phyloP scores from a whole-genome alignment of 1,284 basidiomycete genomes.

The Cryptococcus depauperatus region DNA sequence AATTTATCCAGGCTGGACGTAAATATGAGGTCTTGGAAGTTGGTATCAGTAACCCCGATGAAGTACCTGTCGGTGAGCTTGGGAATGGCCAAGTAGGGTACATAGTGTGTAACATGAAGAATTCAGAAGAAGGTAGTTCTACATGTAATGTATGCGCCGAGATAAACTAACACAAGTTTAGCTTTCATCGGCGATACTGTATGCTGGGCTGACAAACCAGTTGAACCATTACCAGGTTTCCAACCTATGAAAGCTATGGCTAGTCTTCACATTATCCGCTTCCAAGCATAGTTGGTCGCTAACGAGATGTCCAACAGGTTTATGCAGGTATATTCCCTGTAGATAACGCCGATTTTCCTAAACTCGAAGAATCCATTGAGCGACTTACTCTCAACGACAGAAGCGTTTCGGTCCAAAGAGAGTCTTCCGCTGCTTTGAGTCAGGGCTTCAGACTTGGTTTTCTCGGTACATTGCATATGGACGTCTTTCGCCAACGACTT shows the following conservation, averaged over 20 bases:
- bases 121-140: conserved; percentile 79
- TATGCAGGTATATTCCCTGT: conserved; percentile 94
- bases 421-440: conserved; percentile 87
- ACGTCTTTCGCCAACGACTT: conserved; percentile 76
- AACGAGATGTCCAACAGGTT: conserved; percentile 51
- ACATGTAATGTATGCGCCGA: neutral
- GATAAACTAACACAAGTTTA: conserved; percentile 5
- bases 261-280: conserved; percentile 3
- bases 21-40: conserved; percentile 87
- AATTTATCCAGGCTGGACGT: conserved; percentile 75
- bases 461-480: conserved; percentile 93
- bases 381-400: conserved; percentile 47
- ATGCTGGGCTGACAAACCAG: conserved; percentile 62
- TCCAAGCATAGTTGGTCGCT: neutral
- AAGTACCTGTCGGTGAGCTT: conserved; percentile 61
- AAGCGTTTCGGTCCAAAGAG: conserved; percentile 71
- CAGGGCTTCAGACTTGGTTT: conserved; percentile 95
- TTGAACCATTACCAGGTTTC: conserved; percentile 85
- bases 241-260: conserved; percentile 92
- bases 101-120: conserved; percentile 91
- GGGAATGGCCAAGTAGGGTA: conserved; percentile 80
- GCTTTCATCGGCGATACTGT: conserved; percentile 71
- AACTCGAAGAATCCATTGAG: conserved; percentile 92
- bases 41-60: conserved; percentile 87
- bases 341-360: conserved; percentile 81